Evolutionary conservation across 129 eudicot genomes (phyloP).

Genomic region (Centella asiatica): DNA sequence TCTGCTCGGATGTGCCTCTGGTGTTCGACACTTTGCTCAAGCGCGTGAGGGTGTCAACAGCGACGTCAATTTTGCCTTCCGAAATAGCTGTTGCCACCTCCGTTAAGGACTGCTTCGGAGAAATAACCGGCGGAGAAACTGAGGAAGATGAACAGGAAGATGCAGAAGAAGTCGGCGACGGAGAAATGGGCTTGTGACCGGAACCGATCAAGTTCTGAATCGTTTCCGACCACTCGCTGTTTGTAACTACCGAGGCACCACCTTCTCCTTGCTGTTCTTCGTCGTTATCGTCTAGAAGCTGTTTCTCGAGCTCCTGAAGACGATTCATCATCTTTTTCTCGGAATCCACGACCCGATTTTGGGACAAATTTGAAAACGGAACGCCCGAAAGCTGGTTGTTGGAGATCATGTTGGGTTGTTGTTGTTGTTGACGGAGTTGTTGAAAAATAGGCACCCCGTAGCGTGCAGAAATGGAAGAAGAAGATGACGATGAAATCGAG

Average conservation of each 20-base stretch:
- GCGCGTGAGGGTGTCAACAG: constrained; percentile 50
- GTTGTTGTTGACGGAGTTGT: constrained; percentile 29
- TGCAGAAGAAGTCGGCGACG: constrained; percentile 80
- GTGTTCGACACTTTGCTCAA: constrained; percentile 26
- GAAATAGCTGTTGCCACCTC: constrained; percentile 64
- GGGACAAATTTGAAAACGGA: constrained; percentile 9
- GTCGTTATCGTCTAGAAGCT: constrained; percentile 56
- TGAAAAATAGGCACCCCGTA: constrained; percentile 26
- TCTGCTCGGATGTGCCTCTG: constrained; percentile 54
- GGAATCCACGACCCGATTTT: constrained; percentile 9
- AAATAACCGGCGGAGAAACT: constrained; percentile 35
- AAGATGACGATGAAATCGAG: constrained; percentile 20
- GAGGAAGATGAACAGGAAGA: constrained; percentile 71
- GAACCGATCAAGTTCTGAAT: constrained; percentile 47
- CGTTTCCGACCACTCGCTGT: constrained; percentile 67
- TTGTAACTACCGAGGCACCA: constrained; percentile 49
- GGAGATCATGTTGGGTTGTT: neutral
- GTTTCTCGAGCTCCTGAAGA: constrained; percentile 62
- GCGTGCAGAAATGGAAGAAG: constrained; percentile 17
- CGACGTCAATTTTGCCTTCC: constrained; percentile 44
- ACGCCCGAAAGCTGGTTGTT: neutral
- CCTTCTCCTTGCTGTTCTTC: constrained; percentile 40
- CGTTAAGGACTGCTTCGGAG: constrained; percentile 38
- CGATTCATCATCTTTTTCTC: constrained; percentile 45
- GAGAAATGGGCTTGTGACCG: constrained; percentile 35